phyloP scores from a whole-genome alignment of 768 basidiomycete genomes.

The Russula sp. region DNA sequence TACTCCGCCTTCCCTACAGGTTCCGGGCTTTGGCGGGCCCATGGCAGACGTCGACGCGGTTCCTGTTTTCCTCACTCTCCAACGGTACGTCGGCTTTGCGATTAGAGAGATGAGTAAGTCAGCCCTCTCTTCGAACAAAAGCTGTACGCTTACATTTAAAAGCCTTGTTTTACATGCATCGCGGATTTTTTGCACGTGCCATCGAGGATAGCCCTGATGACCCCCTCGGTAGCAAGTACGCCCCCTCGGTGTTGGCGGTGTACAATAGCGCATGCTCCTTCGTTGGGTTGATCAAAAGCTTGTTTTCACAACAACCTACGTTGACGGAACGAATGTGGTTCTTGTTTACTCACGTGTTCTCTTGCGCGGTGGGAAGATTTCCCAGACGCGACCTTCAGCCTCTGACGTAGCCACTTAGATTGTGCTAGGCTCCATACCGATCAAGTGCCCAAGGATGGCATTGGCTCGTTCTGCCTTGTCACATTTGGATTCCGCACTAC shows the following conservation, averaged over 20 bases:
- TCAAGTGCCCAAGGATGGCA: constrained; percentile 54
- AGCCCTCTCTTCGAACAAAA: background rate
- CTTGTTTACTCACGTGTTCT: constrained; percentile 66
- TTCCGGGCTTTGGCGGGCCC: constrained; percentile 54
- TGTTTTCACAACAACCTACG: constrained; percentile 59
- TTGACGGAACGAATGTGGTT: constrained; percentile 70
- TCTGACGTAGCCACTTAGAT: constrained; percentile 38
- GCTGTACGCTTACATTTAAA: background rate
- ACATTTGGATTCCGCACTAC: constrained; percentile 57
- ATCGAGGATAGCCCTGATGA: constrained; percentile 57
- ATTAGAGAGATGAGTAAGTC: constrained; percentile 62
- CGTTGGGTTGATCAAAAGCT: constrained; percentile 56
- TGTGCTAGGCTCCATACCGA: constrained; percentile 62
- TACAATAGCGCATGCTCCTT: constrained; percentile 66
- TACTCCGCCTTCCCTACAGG: constrained; percentile 57
- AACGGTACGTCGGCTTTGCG: constrained; percentile 58
- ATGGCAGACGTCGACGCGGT: constrained; percentile 38
- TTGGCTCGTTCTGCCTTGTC: constrained; percentile 61
- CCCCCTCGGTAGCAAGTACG: constrained; percentile 65
- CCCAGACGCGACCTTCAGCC: background rate
- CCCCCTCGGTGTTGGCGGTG: constrained; percentile 60
- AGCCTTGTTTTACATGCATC: constrained; percentile 71
- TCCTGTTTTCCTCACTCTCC: constrained; percentile 55
- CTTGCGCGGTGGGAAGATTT: constrained; percentile 48
- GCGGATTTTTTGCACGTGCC: constrained; percentile 68